These are phyloP conservation scores for Hymenoscyphus salicellus DNA, from an alignment of 2,329 filamentous ascomycete genomes.

Conservation along the genomic window DNA sequence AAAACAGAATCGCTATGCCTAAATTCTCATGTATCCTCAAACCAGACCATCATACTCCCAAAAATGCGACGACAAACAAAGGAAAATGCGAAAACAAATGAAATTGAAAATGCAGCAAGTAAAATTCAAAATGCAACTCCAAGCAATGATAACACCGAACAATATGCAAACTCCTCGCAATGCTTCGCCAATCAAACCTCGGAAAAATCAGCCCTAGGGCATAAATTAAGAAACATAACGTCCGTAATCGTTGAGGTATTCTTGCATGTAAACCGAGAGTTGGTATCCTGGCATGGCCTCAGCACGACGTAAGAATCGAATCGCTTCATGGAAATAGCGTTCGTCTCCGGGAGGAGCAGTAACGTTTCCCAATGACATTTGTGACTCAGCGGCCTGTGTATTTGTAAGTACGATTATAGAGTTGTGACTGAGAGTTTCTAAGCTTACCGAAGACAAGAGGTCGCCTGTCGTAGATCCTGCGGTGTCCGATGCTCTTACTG, in stretches of 20 bases:
- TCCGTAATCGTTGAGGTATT: constrained; percentile 48
- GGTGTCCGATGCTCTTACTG: constrained; percentile 43
- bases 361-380: constrained; percentile 52
- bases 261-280: constrained; percentile 45
- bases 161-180: constrained; percentile 11
- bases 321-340: constrained; percentile 44
- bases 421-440: neutral
- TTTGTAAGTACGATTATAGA: constrained; percentile 6
- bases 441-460: constrained; percentile 44
- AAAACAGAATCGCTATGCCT: neutral
- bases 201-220: neutral
- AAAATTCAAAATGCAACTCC: neutral
- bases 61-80: neutral
- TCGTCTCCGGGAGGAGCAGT: constrained; percentile 44
- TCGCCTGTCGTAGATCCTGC: constrained; percentile 41
- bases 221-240: constrained; percentile 31
- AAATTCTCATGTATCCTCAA: neutral
- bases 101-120: neutral
- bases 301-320: constrained; percentile 45
- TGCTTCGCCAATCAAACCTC: neutral
- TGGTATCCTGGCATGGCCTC: constrained; percentile 41
- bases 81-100: neutral
- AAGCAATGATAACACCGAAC: neutral
- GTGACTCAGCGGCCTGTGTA: constrained; percentile 47
- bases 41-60: neutral